These are phyloP conservation scores for Phyllachora maydis DNA, from an alignment of 2,329 filamentous ascomycete genomes.

Conservation along the genomic window DNA sequence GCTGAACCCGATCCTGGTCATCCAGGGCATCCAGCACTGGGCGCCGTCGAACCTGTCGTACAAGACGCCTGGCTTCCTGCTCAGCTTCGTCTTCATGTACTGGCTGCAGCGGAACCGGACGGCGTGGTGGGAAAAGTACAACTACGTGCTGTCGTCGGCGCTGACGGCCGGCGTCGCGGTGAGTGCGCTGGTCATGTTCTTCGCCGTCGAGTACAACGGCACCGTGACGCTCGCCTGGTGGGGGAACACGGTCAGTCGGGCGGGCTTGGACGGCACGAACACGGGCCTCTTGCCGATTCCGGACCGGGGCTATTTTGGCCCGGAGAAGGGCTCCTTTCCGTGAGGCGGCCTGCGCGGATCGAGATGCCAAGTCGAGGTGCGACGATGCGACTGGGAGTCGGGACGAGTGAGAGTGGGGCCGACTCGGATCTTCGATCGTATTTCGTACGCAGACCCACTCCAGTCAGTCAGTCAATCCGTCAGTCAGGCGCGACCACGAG, in stretches of 20 bases:
- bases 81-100: conserved; percentile 21
- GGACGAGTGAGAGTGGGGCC: too few relatives aligned
- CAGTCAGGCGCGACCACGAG: too few relatives aligned
- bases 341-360: too few relatives aligned
- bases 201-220: conserved; percentile 18
- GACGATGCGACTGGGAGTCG: too few relatives aligned
- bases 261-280: conserved; percentile 11
- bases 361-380: too few relatives aligned
- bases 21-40: conserved; percentile 21
- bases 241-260: conserved; percentile 20
- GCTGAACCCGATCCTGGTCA: conserved; percentile 18
- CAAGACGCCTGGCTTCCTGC: conserved; percentile 19
- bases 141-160: conserved; percentile 20
- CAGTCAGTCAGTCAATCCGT: too few relatives aligned
- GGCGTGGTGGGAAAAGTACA: conserved; percentile 25
- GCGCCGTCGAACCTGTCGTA: conserved; percentile 19
- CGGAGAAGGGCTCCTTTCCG: conserved; percentile 7
- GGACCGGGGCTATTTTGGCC: conserved; percentile 13
- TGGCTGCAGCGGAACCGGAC: conserved; percentile 15
- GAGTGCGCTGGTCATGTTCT: conserved; percentile 19
- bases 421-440: too few relatives aligned
- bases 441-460: too few relatives aligned
- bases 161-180: conserved; percentile 20
- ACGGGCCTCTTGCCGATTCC: conserved; percentile 10
- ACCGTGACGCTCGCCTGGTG: conserved; percentile 18